Evolutionary conservation across 2,329 filamentous ascomycete genomes (phyloP), one percentile per base, ranked within the genome.

Genomic region (Pseudocercospora ulei): DNA sequence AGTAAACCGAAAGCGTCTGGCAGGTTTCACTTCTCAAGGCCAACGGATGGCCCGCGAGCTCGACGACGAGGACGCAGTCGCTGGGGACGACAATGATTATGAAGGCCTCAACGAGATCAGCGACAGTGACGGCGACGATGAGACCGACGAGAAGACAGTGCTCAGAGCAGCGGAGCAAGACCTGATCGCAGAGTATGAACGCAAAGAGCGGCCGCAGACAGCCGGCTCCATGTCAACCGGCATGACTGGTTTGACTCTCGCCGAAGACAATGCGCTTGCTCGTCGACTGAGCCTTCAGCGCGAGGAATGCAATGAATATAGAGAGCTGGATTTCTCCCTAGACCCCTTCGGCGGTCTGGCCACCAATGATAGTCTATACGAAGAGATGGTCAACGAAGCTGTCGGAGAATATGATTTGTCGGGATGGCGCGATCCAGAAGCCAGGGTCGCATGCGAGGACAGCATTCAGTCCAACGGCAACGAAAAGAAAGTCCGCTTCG

Each of bases 401-500:
- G 56, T 56, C 29, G 38, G 39, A 14, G 30, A 40, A 12, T 34
- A 40, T 26, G 43, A 50, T 30, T 46, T 56, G 11, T 41, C 46
- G n/a, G 40, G 48, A 3, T 57, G 54, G 53, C 49, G 50, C 22
- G 43, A 41, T 30, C 44, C 48, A 7, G 48, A 50, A 13, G 31
- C 33, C 2, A 38, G 42, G 11, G 37, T 43, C 17, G 39, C 20
- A 8, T 44, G 48, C 4, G 42, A 52, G n/a, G 41, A 42, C 23
- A 51, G 47, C 33, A 38, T 50, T 16, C 49, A 56, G 22, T 50
- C 49, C 0, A 45, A 40, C 6, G 44, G 38, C 11, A 53, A 44
- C 5, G 54, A 54, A 35, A 60, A 60, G 42, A 55, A 51, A 18
- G 59, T 62, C 7, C 57, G 59, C 7, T 62, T 62, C 30, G 47